A percentile compares a stretch with the other conserved stretches of the same genome.
phyloP scores from a whole-genome alignment of 2,329 filamentous ascomycete genomes.

The Seiridium unicorne region DNA sequence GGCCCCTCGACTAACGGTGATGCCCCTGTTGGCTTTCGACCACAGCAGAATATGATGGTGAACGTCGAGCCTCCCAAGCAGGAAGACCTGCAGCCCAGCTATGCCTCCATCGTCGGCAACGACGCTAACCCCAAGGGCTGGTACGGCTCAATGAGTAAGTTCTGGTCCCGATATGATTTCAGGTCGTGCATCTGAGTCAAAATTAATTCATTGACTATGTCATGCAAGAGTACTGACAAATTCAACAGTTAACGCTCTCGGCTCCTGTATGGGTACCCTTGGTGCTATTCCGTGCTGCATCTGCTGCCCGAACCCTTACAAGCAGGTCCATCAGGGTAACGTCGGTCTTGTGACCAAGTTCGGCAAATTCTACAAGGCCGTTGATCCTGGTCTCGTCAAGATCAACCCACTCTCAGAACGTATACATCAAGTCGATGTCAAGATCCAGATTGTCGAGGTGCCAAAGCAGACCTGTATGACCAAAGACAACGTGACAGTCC shows the following conservation, averaged over 20 bases:
- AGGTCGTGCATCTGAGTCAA: no score
- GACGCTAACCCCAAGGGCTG: slow-evolving; percentile 76
- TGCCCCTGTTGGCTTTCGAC: slow-evolving; percentile 40
- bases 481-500: slow-evolving; percentile 96
- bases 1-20: slow-evolving; percentile 17
- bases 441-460: slow-evolving; percentile 98
- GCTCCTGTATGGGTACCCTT: slow-evolving; percentile 69
- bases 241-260: slow-evolving; percentile 66
- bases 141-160: slow-evolving; percentile 84
- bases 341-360: slow-evolving; percentile 96
- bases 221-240: not conserved
- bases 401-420: slow-evolving; percentile 93
- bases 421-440: slow-evolving; percentile 92
- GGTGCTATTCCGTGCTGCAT: slow-evolving; percentile 92
- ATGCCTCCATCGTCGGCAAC: slow-evolving; percentile 63
- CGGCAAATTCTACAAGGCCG: slow-evolving; percentile 88
- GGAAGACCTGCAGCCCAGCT: slow-evolving; percentile 82
- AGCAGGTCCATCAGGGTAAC: slow-evolving; percentile 86
- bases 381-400: slow-evolving; percentile 95
- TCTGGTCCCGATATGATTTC: no score
- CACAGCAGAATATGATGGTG: slow-evolving; percentile 53
- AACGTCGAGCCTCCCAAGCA: slow-evolving; percentile 73
- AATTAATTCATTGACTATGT: not conserved
- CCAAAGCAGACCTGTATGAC: slow-evolving; percentile 98
- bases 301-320: slow-evolving; percentile 93